Percentiles rank a stretch among this genome's conserved stretches.
Conservation (phyloP, 139 green algal genomes). For the Microglena sp. region DNA sequence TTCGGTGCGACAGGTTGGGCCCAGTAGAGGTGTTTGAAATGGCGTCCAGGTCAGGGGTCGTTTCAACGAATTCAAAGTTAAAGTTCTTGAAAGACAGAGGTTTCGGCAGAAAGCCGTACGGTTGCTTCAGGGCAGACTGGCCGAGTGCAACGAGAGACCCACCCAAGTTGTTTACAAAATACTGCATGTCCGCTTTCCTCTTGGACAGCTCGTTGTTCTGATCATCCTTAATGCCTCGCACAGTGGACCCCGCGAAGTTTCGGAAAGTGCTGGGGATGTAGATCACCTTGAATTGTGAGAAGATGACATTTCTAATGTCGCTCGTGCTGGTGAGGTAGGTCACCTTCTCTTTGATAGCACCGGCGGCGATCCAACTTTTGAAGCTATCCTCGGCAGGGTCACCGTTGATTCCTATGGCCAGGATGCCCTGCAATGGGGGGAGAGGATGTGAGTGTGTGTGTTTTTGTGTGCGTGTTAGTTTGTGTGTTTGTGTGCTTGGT, state of each 20-base stretch:
- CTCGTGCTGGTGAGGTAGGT: constrained; percentile 1
- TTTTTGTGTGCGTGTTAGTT: background rate
- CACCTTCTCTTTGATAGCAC: background rate
- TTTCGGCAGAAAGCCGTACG: constrained; percentile 11
- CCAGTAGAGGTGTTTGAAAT: background rate
- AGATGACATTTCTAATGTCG: constrained; percentile 1
- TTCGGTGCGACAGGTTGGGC: constrained; percentile 11
- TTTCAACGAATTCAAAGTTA: background rate
- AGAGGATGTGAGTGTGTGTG: background rate
- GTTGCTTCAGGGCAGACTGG: background rate
- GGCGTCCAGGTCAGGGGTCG: constrained; percentile 4
- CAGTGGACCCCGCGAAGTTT: background rate
- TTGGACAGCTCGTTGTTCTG: constrained; percentile 17
- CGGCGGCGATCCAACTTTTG: background rate
- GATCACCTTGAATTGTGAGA: constrained; percentile 6
- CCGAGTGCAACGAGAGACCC: constrained; percentile 7
- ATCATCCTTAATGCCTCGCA: constrained; percentile 7
- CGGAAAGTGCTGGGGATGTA: constrained; percentile 12
- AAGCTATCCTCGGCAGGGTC: background rate
- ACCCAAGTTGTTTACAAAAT: constrained; percentile 16
- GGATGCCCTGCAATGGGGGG: background rate
- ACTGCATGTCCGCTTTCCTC: background rate
- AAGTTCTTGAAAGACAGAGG: constrained; percentile 2
- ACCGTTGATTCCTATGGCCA: constrained; percentile 11
- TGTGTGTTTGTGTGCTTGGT: too few relatives aligned